Percentiles rank a stretch among this genome's conserved stretches.
Conservation (phyloP, 2,329 filamentous ascomycete genomes). For the Botrytis sinoallii region DNA sequence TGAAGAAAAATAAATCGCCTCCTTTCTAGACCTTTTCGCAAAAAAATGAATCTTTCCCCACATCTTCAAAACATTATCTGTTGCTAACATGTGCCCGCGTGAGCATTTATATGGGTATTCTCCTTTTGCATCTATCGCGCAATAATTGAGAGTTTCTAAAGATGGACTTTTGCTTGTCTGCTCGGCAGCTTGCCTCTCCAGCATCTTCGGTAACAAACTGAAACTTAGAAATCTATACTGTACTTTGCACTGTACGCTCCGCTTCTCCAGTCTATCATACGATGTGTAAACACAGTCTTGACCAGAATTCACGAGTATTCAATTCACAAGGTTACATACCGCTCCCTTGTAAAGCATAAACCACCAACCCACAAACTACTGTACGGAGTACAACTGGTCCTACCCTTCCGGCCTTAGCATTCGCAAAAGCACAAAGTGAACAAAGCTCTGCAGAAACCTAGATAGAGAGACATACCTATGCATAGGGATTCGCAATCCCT, state of each 20-base stretch:
- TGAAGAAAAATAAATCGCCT: background rate
- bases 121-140: background rate
- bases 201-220: background rate
- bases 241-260: background rate
- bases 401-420: background rate
- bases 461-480: background rate
- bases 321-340: background rate
- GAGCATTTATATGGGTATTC: slow-evolving; percentile 4
- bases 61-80: background rate
- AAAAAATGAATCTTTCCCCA: background rate
- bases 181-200: background rate
- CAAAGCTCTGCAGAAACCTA: background rate
- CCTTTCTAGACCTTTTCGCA: background rate
- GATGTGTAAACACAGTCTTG: background rate
- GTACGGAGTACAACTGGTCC: background rate
- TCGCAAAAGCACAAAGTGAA: background rate
- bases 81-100: slow-evolving; percentile 7
- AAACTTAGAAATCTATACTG: background rate
- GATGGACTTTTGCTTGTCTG: background rate
- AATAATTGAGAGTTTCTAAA: background rate
- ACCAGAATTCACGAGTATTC: background rate
- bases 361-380: background rate
- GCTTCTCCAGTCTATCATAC: background rate
- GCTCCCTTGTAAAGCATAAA: background rate
- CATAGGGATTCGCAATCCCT: background rate